Evolutionary conservation across 306 rosid genomes (phyloP), one percentile per base, ranked within the genome.

Genomic region (Oemleria cerasiformis): DNA sequence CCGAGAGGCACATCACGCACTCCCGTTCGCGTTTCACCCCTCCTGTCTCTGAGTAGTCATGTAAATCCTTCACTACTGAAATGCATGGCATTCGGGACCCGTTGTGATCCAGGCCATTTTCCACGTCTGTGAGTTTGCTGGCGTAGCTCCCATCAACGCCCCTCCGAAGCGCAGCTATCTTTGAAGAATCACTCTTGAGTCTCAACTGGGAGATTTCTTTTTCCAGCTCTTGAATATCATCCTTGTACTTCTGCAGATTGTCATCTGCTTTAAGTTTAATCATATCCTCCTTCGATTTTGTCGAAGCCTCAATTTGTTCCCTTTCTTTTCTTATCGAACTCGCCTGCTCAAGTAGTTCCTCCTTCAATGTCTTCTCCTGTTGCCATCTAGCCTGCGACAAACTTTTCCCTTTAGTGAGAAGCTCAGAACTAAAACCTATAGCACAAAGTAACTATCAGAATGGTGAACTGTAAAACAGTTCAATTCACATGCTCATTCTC

Each of bases 1-100:
- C 96, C 0, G 96, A 86, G 17, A 94, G 91, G 75, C 98, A 94
- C 97, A 94, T 94, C 64, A 94, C 98, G 20, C 98, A 94, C 70
- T 94, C 97, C 78, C 94, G 77, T 57, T 94, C 98, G 3, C 98
- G 85, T 84, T 86, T 91, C 42, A 94, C 91, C 0, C 87, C 88
- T 5, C 94, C 97, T 0, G 62, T 72, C 70, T 77, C 82, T 13
- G 89, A 75, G 81, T 72, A 74, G 65, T 72, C 86, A 30, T 77
- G 77, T 48, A 85, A 19, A 56, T 76, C 79, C 15, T 80, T 73
- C 68, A 78, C 80, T 38, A 81, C 80, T 48, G 92, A 82, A 74
- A 85, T 65, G 56, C 60, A 73, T 17, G 84, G 55, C 42, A 64
- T 36, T 55, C 55, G 69, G 0, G 85, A 63, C 61, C 87, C 89